Percentiles rank a stretch among this genome's conserved stretches.
Conservation (phyloP, 163 green algal genomes). For the Scenedesmus sp. region DNA sequence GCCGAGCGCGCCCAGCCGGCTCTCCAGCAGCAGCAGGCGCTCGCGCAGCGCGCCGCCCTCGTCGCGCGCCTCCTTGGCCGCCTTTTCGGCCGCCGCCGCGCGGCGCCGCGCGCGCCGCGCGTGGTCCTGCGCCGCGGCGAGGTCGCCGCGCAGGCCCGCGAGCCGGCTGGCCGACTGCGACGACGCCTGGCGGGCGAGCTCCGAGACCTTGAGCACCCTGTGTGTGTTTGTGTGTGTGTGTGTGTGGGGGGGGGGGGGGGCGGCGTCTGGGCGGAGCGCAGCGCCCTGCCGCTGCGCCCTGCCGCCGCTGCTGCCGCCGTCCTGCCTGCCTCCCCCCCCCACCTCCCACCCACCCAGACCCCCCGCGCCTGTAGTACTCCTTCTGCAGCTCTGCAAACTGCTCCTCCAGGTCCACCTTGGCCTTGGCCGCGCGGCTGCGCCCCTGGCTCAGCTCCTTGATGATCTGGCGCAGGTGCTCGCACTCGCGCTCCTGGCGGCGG, state of each 20-base stretch:
- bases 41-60: conserved; percentile 22
- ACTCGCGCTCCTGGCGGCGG: conserved; percentile 28
- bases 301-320: background rate
- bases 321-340: background rate
- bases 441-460: conserved; percentile 45
- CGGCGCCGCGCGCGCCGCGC: conserved; percentile 19
- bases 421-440: conserved; percentile 16
- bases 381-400: conserved; percentile 37
- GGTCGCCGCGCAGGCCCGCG: conserved; percentile 5
- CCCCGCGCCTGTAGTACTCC: conserved; percentile 37
- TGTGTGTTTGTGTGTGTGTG: too few species aligned
- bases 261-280: too few species aligned
- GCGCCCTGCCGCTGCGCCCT: background rate
- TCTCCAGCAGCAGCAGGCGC: conserved; percentile 35
- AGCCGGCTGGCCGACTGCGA: conserved; percentile 17
- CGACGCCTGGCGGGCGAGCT: conserved; percentile 31
- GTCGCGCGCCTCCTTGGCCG: background rate
- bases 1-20: background rate
- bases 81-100: conserved; percentile 14
- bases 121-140: conserved; percentile 26
- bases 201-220: conserved; percentile 39
- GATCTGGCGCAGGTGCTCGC: conserved; percentile 43
- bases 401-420: conserved; percentile 48
- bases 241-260: background rate
- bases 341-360: background rate